Evolutionary conservation across 2,329 filamentous ascomycete genomes (phyloP).

Genomic region (Dothistroma septosporum): DNA sequence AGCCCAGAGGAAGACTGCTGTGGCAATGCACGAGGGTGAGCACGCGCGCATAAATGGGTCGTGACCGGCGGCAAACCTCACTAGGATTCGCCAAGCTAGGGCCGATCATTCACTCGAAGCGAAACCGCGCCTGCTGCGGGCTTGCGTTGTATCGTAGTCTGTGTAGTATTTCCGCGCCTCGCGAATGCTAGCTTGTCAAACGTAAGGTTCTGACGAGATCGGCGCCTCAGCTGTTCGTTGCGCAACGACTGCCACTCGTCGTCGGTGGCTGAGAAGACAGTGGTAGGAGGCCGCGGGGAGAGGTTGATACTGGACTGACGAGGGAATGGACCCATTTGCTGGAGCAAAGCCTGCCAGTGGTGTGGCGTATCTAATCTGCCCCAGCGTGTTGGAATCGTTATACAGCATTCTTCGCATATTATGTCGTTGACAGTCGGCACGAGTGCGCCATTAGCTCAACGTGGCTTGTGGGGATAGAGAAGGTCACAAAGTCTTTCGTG

Average conservation of each 20-base stretch:
- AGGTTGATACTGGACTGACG: background rate
- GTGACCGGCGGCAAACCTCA: slow-evolving; percentile 8
- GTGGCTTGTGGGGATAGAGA: slow-evolving; percentile 1
- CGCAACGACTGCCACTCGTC: slow-evolving; percentile 15
- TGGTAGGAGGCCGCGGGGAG: slow-evolving; percentile 1
- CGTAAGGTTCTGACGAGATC: background rate
- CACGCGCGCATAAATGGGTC: slow-evolving; percentile 14
- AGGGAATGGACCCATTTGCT: slow-evolving; percentile 1
- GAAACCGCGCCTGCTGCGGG: slow-evolving; percentile 3
- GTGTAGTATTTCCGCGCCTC: slow-evolving; percentile 1
- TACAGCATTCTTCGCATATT: slow-evolving; percentile 7
- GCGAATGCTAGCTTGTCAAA: slow-evolving; percentile 19
- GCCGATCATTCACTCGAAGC: slow-evolving; percentile 10
- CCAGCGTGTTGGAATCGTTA: background rate
- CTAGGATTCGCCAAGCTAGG: slow-evolving; percentile 13
- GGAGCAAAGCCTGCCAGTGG: background rate
- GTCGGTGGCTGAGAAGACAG: slow-evolving; percentile 7
- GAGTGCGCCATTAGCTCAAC: slow-evolving; percentile 1
- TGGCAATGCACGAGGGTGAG: slow-evolving; percentile 12
- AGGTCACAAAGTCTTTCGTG: background rate
- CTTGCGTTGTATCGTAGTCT: background rate
- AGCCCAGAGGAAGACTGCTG: slow-evolving; percentile 14
- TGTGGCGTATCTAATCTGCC: background rate
- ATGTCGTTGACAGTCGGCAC: slow-evolving; percentile 2
- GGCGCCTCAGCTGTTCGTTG: slow-evolving; percentile 13